Evolutionary conservation across 106 monocot species (phyloP), one percentile per base, ranked within the genome.

Genomic region (Phalaenopsis aphrodite): DNA sequence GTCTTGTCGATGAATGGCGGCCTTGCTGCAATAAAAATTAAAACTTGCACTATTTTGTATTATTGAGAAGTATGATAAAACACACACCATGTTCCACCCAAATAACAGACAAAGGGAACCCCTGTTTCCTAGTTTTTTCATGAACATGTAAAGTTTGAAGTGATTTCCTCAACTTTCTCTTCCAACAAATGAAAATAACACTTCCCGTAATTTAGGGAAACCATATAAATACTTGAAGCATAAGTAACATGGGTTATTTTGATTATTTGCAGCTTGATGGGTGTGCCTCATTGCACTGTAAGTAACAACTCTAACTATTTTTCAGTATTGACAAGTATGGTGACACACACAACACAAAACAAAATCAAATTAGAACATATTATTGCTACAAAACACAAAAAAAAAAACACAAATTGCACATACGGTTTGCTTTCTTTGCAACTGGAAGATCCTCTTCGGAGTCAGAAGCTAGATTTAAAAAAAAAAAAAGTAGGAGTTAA

Each of bases 371-470:
- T 61, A 61, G 61, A 61, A 21, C n/a, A 61, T 21, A 10, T 0
- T 0, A 61, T 61, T 21, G 21, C 21, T n/a, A 61, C 30, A 30
- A 30, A 30, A 30, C 30, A 21, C 61, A 61, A 4, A 61, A 4
- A 61, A 61, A 61, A 61, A 21, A 61, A n/a, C n/a, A 61, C 21
- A 4, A 61, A 18, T 61, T 61, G 61, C 61, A 55, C 36, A 41
- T 82, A 88, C 90, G 87, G 84, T 87, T 87, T 14, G 48, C 38
- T 16, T 81, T 80, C 19, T 41, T 38, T 16, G 37, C 58, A 42
- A 85, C 15, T 19, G 21, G 39, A 36, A 81, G 42, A 41, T 82
- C 84, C 42, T 84, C 87, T 8, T 87, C 89, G 16, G 76, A 76
- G 2, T 85, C 88, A 79, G 72, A 84, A 76, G 24, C 76, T 76